A percentile compares a stretch with the other conserved stretches of the same genome.
phyloP scores from a whole-genome alignment of 139 green algal species.

The Chlorella sp. region DNA sequence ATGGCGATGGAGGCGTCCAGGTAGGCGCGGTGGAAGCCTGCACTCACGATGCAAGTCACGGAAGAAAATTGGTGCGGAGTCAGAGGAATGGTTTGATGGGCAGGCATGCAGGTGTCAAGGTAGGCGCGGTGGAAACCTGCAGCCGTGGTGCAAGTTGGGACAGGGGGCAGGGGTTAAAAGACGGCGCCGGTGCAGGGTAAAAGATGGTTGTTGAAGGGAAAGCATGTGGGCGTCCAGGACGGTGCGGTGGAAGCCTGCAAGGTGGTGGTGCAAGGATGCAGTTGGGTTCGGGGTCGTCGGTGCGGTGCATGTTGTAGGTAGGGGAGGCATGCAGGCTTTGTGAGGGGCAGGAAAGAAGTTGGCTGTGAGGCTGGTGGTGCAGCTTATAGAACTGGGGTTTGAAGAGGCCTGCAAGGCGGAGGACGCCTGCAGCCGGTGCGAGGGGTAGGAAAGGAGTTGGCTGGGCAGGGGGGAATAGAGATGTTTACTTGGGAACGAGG shows the following conservation, averaged over 20 bases:
- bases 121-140: conserved; percentile 94
- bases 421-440: too few relatives aligned
- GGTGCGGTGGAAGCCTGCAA: conserved; percentile 89
- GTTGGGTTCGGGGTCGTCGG: too few relatives aligned
- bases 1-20: conserved; percentile 89
- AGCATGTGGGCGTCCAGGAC: conserved; percentile 89
- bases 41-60: too few relatives aligned
- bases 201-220: not conserved
- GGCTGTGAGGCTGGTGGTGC: too few relatives aligned
- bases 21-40: conserved; percentile 95
- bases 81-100: not conserved
- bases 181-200: not conserved
- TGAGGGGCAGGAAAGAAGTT: not conserved
- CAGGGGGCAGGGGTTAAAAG: not conserved
- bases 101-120: conserved; percentile 82
- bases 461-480: too few relatives aligned
- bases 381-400: too few relatives aligned
- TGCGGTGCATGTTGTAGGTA: too few relatives aligned
- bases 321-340: not conserved
- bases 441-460: too few relatives aligned
- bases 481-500: too few relatives aligned
- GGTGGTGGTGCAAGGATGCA: too few relatives aligned
- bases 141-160: too few relatives aligned
- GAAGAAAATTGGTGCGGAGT: not conserved
- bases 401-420: too few relatives aligned